These are phyloP conservation scores for Ophiostoma sp. DNA, from an alignment of 2,329 filamentous ascomycete species.

Conservation along the genomic window DNA sequence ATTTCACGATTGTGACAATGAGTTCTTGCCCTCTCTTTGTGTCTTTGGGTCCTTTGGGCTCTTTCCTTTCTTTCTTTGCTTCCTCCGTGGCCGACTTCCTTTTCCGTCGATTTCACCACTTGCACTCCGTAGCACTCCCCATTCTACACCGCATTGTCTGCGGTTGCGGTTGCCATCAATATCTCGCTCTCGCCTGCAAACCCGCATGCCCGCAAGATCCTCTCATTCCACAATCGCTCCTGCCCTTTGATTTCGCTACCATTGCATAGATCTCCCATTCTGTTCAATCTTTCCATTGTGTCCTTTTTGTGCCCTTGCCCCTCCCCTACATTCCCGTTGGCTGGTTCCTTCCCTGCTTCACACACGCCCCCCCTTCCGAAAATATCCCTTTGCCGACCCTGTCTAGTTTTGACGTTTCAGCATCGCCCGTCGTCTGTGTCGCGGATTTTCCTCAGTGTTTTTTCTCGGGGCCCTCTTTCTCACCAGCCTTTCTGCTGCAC, in stretches of 20 bases:
- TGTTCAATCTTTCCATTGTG: background rate
- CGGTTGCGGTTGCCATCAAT: background rate
- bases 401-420: constrained; percentile 37
- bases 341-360: constrained; percentile 4
- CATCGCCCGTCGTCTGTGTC: constrained; percentile 32
- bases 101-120: constrained; percentile 4
- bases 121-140: background rate
- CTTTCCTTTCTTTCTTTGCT: background rate
- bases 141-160: background rate
- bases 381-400: constrained; percentile 29
- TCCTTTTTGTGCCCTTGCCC: constrained; percentile 6
- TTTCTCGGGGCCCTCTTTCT: constrained; percentile 1
- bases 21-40: background rate
- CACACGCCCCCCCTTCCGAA: constrained; percentile 19
- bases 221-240: constrained; percentile 5
- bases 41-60: background rate
- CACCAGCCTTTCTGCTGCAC: background rate
- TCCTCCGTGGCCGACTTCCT: background rate
- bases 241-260: background rate
- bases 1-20: background rate
- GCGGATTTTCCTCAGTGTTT: constrained; percentile 32
- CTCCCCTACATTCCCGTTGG: constrained; percentile 15
- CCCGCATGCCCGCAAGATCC: background rate
- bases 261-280: background rate
- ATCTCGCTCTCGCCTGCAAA: background rate